A percentile compares a stretch with the other conserved stretches of the same genome.
These are phyloP conservation scores for Solanum dulcamara DNA, from an alignment of 257 asterid species.

Conservation along the genomic window DNA sequence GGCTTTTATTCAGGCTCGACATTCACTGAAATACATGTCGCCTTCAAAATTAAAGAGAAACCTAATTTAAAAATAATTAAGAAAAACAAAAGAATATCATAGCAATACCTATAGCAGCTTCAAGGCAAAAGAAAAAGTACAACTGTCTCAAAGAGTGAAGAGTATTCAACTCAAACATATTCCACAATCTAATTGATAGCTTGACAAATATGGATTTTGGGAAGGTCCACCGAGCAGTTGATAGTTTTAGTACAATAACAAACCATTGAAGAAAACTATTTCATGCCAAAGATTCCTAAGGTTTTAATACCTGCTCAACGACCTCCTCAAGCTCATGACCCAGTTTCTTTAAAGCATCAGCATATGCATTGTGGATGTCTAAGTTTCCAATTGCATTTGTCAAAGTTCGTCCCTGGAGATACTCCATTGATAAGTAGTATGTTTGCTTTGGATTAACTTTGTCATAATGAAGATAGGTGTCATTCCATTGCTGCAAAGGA, in stretches of 20 bases:
- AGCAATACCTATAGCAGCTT: background rate
- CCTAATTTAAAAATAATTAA: background rate
- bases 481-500: slow-evolving; percentile 86
- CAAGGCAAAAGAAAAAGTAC: background rate
- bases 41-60: background rate
- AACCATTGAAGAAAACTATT: background rate
- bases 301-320: slow-evolving; percentile 67
- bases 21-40: background rate
- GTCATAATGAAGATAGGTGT: slow-evolving; percentile 80
- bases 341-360: slow-evolving; percentile 70
- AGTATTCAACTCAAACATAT: background rate
- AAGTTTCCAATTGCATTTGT: slow-evolving; percentile 96
- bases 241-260: background rate
- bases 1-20: background rate
- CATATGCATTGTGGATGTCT: slow-evolving; percentile 69
- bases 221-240: background rate
- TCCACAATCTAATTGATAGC: background rate
- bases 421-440: slow-evolving; percentile 96
- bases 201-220: background rate
- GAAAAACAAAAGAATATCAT: background rate
- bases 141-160: background rate
- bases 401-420: slow-evolving; percentile 97
- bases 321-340: slow-evolving; percentile 88
- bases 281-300: background rate
- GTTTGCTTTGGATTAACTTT: slow-evolving; percentile 91